phyloP scores from a whole-genome alignment of 352 stramenopile species.

The Aphanomyces invadans region DNA sequence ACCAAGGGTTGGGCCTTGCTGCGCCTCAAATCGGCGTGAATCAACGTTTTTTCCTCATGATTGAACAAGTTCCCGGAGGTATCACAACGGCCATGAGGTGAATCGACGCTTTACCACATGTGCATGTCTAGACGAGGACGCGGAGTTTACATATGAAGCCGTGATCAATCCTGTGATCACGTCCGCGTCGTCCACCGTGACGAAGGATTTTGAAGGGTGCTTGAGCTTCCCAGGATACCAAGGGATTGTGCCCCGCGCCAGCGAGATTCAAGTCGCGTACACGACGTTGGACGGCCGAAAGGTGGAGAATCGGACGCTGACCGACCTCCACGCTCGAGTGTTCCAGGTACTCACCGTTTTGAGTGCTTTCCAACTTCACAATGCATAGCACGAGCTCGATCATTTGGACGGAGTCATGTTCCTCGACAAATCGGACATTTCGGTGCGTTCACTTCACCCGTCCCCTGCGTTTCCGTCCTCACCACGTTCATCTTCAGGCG shows the following conservation, averaged over 20 bases:
- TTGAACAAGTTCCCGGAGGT: constrained; percentile 41
- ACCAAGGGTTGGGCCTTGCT: constrained; percentile 66
- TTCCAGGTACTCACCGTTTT: constrained; percentile 9
- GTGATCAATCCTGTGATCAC: constrained; percentile 75
- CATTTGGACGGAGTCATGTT: constrained; percentile 26
- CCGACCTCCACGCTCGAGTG: constrained; percentile 61
- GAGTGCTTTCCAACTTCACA: not conserved
- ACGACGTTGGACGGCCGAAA: constrained; percentile 39
- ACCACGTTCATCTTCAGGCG: not conserved
- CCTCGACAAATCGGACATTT: constrained; percentile 18
- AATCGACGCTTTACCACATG: constrained; percentile 20
- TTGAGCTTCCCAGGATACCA: constrained; percentile 77
- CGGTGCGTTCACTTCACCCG: not conserved
- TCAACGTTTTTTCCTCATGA: constrained; percentile 75
- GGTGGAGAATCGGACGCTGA: constrained; percentile 45
- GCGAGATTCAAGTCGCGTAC: constrained; percentile 62
- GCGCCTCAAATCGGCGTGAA: constrained; percentile 70
- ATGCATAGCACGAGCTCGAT: constrained; percentile 20
- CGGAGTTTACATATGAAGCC: constrained; percentile 41
- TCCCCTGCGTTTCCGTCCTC: not conserved
- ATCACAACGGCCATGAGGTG: constrained; percentile 38
- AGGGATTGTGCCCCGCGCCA: constrained; percentile 51
- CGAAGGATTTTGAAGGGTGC: constrained; percentile 79
- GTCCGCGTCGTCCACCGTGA: constrained; percentile 36
- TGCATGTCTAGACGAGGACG: constrained; percentile 31